Percentiles rank a stretch among this genome's conserved stretches.
phyloP scores from a whole-genome alignment of 495 filamentous ascomycete genomes.

The Aspergillus avenaceus region DNA sequence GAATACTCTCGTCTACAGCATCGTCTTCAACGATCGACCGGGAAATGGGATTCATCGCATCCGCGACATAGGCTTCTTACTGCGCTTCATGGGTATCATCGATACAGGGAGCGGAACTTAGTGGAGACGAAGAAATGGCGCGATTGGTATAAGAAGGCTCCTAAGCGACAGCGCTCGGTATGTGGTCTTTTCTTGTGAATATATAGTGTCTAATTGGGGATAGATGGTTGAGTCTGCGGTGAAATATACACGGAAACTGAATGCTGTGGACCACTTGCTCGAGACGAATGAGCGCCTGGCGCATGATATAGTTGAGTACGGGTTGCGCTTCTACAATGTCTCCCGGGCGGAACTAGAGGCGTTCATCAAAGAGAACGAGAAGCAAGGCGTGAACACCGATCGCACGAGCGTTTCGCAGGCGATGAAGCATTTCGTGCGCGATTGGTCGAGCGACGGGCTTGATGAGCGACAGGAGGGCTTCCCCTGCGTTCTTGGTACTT shows the following conservation, averaged over 20 bases:
- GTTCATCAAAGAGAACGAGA: conserved; percentile 12
- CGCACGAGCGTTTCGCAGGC: conserved; percentile 34
- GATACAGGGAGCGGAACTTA: conserved; percentile 15
- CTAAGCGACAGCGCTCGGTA: conserved; percentile 15
- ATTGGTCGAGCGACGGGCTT: conserved; percentile 38
- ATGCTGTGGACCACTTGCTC: conserved; percentile 18
- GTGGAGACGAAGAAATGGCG: conserved; percentile 17
- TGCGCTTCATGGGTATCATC: conserved; percentile 14
- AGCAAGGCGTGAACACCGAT: conserved; percentile 9
- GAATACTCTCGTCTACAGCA: conserved; percentile 13
- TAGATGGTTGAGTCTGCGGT: conserved; percentile 16
- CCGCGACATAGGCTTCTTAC: conserved; percentile 19
- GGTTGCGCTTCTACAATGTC: conserved; percentile 19
- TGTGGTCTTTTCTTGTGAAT: neutral
- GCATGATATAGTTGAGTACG: conserved; percentile 11
- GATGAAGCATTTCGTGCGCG: conserved; percentile 45
- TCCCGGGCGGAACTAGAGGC: conserved; percentile 12
- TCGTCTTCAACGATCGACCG: conserved; percentile 9
- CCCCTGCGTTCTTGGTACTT: conserved; percentile 25
- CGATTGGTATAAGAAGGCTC: conserved; percentile 18
- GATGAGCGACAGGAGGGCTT: conserved; percentile 36
- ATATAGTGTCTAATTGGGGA: neutral
- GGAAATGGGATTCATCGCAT: conserved; percentile 16
- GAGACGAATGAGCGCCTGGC: conserved; percentile 15
- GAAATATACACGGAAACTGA: conserved; percentile 20